Evolutionary conservation across 2,329 filamentous ascomycete genomes (phyloP), one percentile per base, ranked within the genome.

Genomic region (Purpureocillium takamizusanense): DNA sequence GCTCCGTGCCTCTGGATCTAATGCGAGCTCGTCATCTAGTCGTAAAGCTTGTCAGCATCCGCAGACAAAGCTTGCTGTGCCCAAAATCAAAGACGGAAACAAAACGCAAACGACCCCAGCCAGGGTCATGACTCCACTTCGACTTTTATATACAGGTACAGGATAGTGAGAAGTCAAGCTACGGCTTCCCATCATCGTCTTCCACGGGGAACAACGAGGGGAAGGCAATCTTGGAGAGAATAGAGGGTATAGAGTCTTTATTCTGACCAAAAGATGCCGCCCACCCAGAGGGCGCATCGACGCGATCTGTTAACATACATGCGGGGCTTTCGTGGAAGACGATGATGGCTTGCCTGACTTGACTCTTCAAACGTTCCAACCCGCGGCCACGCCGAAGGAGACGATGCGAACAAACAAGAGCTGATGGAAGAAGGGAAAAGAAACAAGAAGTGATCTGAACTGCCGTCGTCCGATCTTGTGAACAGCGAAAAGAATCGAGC

Each of bases 281-380:
- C 50, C 49, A 46, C 42, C 51, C 45, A 51, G 46, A 46, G 50
- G 49, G 52, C 50, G 56, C 46, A 49, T 51, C 49, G 45, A 48
- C 50, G 54, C 47, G 55, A 57, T 51, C 49, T 58, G 62, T 79
- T 81, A 81, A 80, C 76, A 70, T 81, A 81, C 78, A 81, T 76
- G 61, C 66, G 62, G 63, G 54, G 53, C 51, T 58, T 64, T 63
- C 21, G 66, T 72, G 69, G 75, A 81, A 78, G 76, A 80, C 74
- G 76, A 80, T 77, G 76, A 78, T 78, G 72, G 75, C 74, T 73
- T 76, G 75, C 74, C 74, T 76, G 70, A 67, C 64, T 63, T 70
- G 61, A 43, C 38, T 40, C 40, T 45, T 36, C 40, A 36, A 42
- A 38, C 39, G 21, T 30, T 41, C 41, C 42, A 37, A 36, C 13